These are phyloP conservation scores for Xylaria sp. DNA, from an alignment of 2,329 filamentous ascomycete genomes.

Conservation along the genomic window DNA sequence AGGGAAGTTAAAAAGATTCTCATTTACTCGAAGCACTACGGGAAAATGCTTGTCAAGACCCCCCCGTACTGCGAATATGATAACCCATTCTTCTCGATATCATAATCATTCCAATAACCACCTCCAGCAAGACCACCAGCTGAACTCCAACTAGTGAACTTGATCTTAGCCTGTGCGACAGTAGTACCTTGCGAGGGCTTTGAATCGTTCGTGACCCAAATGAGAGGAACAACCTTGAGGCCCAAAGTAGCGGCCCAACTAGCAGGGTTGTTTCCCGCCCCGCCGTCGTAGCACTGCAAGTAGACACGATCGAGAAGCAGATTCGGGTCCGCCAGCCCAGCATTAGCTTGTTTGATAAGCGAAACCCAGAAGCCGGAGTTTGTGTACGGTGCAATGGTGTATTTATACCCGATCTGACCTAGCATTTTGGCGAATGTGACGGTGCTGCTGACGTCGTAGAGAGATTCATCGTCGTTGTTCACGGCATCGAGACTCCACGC, in stretches of 20 bases:
- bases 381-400: conserved; percentile 58
- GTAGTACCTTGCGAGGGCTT: conserved; percentile 56
- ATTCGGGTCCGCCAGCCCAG: conserved; percentile 40
- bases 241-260: conserved; percentile 54
- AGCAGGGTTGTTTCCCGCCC: conserved; percentile 55
- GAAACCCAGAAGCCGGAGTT: conserved; percentile 54
- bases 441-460: conserved; percentile 57
- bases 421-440: conserved; percentile 57
- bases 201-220: conserved; percentile 61
- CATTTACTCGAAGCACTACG: conserved; percentile 23
- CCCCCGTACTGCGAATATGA: conserved; percentile 50
- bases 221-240: conserved; percentile 56
- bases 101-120: conserved; percentile 61
- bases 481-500: conserved; percentile 59
- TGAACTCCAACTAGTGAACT: conserved; percentile 52
- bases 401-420: conserved; percentile 55
- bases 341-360: conserved; percentile 50
- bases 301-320: conserved; percentile 56
- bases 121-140: conserved; percentile 51
- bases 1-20: not conserved
- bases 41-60: conserved; percentile 43
- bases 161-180: conserved; percentile 51
- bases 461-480: conserved; percentile 59
- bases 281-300: conserved; percentile 60
- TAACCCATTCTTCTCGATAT: conserved; percentile 58